phyloP scores from a whole-genome alignment of 108 stramenopile genomes.

The Conticribra guillardii region DNA sequence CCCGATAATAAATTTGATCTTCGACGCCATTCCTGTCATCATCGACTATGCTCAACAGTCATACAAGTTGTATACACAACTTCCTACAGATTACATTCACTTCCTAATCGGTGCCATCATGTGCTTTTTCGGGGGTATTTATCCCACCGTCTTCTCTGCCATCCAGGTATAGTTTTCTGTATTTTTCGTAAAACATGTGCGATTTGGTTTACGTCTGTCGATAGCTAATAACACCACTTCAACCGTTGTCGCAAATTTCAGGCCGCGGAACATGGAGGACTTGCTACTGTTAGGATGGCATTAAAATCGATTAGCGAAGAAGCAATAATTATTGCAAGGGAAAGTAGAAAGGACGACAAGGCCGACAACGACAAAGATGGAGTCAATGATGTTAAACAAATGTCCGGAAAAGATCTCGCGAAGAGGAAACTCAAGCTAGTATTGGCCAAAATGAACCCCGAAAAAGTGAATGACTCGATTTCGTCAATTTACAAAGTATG shows the following conservation, averaged over 20 bases:
- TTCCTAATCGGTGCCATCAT: constrained; percentile 80
- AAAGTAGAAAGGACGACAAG: constrained; percentile 90
- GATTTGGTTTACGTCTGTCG: too few relatives aligned
- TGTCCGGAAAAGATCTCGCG: constrained; percentile 66
- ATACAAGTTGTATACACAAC: constrained; percentile 44
- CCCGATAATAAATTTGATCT: constrained; percentile 48
- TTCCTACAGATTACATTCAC: constrained; percentile 61
- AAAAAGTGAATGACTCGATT: constrained; percentile 76
- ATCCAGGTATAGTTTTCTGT: constrained; percentile 26
- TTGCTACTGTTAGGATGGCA: constrained; percentile 64
- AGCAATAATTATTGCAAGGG: constrained; percentile 71
- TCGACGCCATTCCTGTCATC: constrained; percentile 39
- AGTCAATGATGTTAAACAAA: constrained; percentile 72
- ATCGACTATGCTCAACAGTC: constrained; percentile 27
- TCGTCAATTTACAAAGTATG: constrained; percentile 68
- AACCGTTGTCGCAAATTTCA: constrained; percentile 30
- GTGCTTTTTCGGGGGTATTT: constrained; percentile 97
- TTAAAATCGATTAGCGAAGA: constrained; percentile 71
- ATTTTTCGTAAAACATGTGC: background rate
- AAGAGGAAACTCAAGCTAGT: constrained; percentile 87
- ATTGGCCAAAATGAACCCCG: constrained; percentile 86
- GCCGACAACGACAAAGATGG: constrained; percentile 88
- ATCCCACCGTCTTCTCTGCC: constrained; percentile 91
- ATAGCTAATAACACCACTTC: too few relatives aligned
- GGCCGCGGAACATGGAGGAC: constrained; percentile 88